Evolutionary conservation across 495 filamentous ascomycete species (phyloP).

Genomic region (Penicillium macrosclerotiorum): DNA sequence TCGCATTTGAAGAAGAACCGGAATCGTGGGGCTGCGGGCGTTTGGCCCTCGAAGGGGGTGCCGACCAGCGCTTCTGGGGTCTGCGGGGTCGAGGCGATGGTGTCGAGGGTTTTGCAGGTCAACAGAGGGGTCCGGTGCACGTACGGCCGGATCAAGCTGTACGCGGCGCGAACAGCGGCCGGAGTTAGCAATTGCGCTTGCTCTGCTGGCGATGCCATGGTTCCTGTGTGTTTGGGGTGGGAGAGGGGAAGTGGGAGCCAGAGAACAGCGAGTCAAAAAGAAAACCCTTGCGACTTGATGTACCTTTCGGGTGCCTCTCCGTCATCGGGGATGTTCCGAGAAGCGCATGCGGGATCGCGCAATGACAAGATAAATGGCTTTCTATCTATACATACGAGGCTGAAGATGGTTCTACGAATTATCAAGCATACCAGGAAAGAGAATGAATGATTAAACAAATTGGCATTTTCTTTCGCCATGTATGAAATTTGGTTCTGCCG

Average conservation of each 20-base stretch:
- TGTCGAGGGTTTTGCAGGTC: constrained; percentile 70
- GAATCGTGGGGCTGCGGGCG: constrained; percentile 62
- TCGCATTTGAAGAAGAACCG: constrained; percentile 95
- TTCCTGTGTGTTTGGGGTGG: neutral
- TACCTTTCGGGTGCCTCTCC: too few relatives aligned
- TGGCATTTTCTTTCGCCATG: constrained; percentile 6
- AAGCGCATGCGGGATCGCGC: too few relatives aligned
- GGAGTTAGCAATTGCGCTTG: constrained; percentile 63
- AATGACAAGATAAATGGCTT: too few relatives aligned
- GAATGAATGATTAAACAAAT: neutral
- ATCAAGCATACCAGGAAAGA: too few relatives aligned
- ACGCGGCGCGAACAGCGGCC: constrained; percentile 64
- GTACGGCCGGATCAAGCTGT: constrained; percentile 67
- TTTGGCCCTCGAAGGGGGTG: constrained; percentile 56
- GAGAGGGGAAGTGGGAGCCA: neutral
- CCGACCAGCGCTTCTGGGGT: constrained; percentile 47
- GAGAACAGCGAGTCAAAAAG: neutral
- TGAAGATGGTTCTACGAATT: too few relatives aligned
- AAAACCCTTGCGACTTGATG: constrained; percentile 11
- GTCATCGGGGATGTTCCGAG: constrained; percentile 1
- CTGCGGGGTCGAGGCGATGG: constrained; percentile 71
- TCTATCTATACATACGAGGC: too few relatives aligned
- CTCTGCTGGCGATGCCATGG: constrained; percentile 27
- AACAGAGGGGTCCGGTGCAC: constrained; percentile 83
- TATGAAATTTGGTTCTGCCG: constrained; percentile 18